Base-by-base conservation (phyloP, 2,329 filamentous ascomycete genomes). In the Arthrobotrys entomopaga region DNA sequence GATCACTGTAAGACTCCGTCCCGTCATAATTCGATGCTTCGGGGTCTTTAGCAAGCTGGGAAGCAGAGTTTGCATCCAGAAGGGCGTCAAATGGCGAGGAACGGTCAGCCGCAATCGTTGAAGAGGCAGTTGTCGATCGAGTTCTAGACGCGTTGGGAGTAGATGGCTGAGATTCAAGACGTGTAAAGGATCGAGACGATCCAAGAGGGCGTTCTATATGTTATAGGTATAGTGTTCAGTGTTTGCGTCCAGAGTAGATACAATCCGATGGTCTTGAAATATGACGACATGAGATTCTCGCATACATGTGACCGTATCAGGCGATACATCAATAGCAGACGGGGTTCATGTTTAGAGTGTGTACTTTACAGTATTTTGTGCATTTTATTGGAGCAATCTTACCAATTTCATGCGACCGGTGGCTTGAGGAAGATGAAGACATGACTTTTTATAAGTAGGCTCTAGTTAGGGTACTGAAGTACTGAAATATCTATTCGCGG, bases 111-210 rank as follows among this genome's bases (percentile, higher is more conserved):
- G 64, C 61, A 42, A 65, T 46, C 19, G 57, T 57, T 20, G 75
- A 70, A 78, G 60, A 81, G 56, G 76, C 61, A 42, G 75, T 76
- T 53, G 71, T 75, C 46, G 58, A 71, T 63, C 64, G 38, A 38
- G 66, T 66, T 29, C 72, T 40, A 15, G 46, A 15, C 22, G 29
- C 6, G 26, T 40, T 16, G 42, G 50, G 43, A 49, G 24, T 38
- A 16, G 54, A 19, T 13, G 38, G 43, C 29, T 67, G 76, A 22
- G 81, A 77, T 52, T 85, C 84, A 50, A 86, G 81, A 22, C 84
- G 83, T 4, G 82, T 84, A 78, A 86, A 86, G 34, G 84, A 85
- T n/a, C 77, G 78, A 42, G 77, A 64, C 38, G 52, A 82, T 80
- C 43, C 84, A 82, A 53, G 81, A 78, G 69, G 59, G 65, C 76